A percentile compares a stretch with the other conserved stretches of the same genome.
Evolutionary conservation across 2,329 filamentous ascomycete species (phyloP).

Genomic region (Chalara sp.): DNA sequence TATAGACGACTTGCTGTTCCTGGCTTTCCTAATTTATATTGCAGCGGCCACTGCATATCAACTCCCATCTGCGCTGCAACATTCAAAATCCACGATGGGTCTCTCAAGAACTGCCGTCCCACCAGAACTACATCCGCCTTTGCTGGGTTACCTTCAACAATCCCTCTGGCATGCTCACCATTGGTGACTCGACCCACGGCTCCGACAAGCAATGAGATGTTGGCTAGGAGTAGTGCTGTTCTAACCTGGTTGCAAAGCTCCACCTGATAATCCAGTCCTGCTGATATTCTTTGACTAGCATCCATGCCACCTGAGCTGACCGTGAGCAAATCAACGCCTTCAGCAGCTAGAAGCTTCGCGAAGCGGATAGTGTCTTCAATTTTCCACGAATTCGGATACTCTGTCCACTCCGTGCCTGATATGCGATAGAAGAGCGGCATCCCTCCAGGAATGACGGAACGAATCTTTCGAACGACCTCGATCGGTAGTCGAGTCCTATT

Average conservation of each 20-base stretch:
- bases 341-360: constrained; percentile 60
- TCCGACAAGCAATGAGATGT: constrained; percentile 53
- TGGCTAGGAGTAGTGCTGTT: constrained; percentile 48
- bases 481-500: constrained; percentile 53
- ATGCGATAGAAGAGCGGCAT: constrained; percentile 52
- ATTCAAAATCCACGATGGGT: no score
- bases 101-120: no score
- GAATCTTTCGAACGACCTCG: constrained; percentile 43
- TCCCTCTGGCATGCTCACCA: constrained; percentile 56
- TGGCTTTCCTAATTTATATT: no score
- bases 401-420: constrained; percentile 54
- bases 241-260: constrained; percentile 67
- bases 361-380: constrained; percentile 41
- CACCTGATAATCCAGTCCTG: constrained; percentile 63
- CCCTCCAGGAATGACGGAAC: constrained; percentile 40
- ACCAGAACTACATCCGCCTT: no score
- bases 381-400: constrained; percentile 24
- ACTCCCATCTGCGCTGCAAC: no score
- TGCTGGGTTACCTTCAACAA: constrained; percentile 25
- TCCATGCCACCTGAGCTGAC: constrained; percentile 71
- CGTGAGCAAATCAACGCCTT: constrained; percentile 79
- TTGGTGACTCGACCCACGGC: constrained; percentile 68
- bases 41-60: no score
- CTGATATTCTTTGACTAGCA: constrained; percentile 47
- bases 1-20: no score